Base-by-base conservation (phyloP, 371 early-diverging fungal genomes). In the Syncephalastrum racemosum region DNA sequence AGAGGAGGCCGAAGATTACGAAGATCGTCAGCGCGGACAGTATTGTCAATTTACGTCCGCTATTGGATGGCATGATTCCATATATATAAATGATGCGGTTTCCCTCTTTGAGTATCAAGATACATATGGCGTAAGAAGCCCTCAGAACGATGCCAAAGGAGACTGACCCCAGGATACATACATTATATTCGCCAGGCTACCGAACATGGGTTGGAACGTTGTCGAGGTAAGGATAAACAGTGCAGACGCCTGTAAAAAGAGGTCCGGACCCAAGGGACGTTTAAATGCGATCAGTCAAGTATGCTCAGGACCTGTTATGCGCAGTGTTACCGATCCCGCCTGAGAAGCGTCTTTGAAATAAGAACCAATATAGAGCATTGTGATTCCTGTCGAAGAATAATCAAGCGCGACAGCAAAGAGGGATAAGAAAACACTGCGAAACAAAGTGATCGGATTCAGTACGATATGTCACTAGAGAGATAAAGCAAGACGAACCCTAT, bases 351-450 rank as follows among this genome's bases (percentile, higher is more conserved):
- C 46, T 16, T 45, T 45, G 2, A 45, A 45, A 45, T 45, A 45
- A 22, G 46, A 45, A 45, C 19, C 46, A 45, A 45, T 45, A 13
- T 45, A 22, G 19, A 45, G 22, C 46, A 45, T 45, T 16, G 46
- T 19, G 19, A 45, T 19, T 16, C 19, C 46, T 22, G 46, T 45
- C 19, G 46, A 19, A 10, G 46, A 45, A 6, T 19, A 22, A 15
- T 45, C 46, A 4, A 45, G 22, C 8, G 46, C 46, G 6, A 45
- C 46, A 19, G 46, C 46, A 7, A 45, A 45, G 2, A 45, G 2
- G n/a, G 46, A 16, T 7, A 22, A 45, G 46, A 45, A 45, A 45
- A 45, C 22, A 15, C 46, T 45, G 14, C 6, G 14, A 22, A 19
- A 45, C 12, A 12, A 45, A 45, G 22, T 10, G 12, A 31, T 5